Conservation (phyloP, 2,329 filamentous ascomycete species). For the Lizonia empirigonia region DNA sequence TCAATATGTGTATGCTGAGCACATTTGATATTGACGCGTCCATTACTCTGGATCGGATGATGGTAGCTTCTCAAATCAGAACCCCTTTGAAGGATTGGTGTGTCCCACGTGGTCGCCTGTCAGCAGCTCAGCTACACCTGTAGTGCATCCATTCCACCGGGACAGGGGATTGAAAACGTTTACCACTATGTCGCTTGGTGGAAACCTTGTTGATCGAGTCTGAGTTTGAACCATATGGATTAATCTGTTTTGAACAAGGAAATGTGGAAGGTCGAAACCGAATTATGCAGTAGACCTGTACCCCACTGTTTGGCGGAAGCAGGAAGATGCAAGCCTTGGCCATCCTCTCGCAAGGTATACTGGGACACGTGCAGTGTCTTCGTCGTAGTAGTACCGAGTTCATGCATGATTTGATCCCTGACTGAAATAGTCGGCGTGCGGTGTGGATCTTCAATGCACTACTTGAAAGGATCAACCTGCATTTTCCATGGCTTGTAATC, state of each 20-base stretch:
- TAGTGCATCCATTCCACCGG: neutral
- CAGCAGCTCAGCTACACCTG: neutral
- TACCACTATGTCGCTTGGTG: neutral
- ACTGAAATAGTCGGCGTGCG: neutral
- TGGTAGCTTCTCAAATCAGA: neutral
- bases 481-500: neutral
- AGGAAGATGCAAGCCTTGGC: neutral
- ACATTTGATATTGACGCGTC: neutral
- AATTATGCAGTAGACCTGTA: no score
- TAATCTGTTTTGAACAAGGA: no score
- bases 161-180: neutral
- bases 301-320: no score
- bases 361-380: neutral
- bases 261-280: no score
- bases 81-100: neutral
- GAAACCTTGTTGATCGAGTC: neutral
- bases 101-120: slow-evolving; percentile 1
- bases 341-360: neutral
- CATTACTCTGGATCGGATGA: neutral
- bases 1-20: neutral
- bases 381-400: neutral
- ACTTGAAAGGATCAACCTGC: neutral
- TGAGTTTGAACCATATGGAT: no score
- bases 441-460: neutral
- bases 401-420: neutral